Conservation (phyloP, 192 early-diverging fungal species). For the Umbelopsis vinacea region DNA sequence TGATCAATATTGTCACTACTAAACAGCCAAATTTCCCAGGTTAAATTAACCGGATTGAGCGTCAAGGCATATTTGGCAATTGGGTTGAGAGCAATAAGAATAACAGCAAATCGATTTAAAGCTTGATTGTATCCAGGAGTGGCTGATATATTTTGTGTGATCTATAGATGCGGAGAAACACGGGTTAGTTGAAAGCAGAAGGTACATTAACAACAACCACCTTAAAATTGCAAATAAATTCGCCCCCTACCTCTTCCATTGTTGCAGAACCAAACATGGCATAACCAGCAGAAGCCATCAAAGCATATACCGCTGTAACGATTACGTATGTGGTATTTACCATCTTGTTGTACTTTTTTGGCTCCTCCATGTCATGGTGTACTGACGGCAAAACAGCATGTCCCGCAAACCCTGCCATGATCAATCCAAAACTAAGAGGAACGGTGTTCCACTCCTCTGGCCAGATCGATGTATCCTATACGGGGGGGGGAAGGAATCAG, state of each 20-base stretch:
- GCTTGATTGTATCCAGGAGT: slow-evolving; percentile 56
- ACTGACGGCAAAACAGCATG: slow-evolving; percentile 73
- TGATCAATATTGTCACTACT: slow-evolving; percentile 25
- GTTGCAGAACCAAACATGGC: slow-evolving; percentile 70
- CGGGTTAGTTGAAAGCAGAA: not conserved
- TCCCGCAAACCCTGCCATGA: slow-evolving; percentile 63
- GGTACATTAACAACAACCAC: not conserved
- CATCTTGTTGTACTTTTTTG: slow-evolving; percentile 47
- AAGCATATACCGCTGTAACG: slow-evolving; percentile 55
- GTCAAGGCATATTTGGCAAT: slow-evolving; percentile 76
- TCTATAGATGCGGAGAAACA: slow-evolving; percentile 40
- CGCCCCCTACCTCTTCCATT: slow-evolving; percentile 55
- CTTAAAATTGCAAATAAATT: not conserved
- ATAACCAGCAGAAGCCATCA: slow-evolving; percentile 61
- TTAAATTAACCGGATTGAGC: slow-evolving; percentile 63
- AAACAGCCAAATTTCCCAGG: slow-evolving; percentile 44
- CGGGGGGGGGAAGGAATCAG: not conserved
- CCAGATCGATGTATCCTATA: slow-evolving; percentile 51
- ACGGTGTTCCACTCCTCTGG: slow-evolving; percentile 50
- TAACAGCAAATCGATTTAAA: slow-evolving; percentile 63
- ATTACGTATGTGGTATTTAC: slow-evolving; percentile 63
- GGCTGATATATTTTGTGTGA: slow-evolving; percentile 70
- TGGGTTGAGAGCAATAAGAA: slow-evolving; percentile 71
- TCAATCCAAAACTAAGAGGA: slow-evolving; percentile 59
- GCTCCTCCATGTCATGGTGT: slow-evolving; percentile 70